Base-by-base conservation (phyloP, 371 early-diverging fungal species). In the Mortierella sp. region DNA sequence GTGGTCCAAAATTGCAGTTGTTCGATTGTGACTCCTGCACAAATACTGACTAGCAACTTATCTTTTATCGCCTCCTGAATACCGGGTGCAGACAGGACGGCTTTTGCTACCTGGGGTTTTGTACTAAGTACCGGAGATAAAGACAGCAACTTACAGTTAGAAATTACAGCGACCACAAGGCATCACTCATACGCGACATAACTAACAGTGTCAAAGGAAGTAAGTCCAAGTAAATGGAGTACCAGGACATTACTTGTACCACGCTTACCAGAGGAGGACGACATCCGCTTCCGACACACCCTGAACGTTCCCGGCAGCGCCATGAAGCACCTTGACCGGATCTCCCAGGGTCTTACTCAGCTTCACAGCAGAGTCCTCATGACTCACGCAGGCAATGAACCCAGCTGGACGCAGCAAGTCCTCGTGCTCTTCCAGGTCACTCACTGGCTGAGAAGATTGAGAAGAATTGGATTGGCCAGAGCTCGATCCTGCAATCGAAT, bases 21-120 rank as follows among this genome's bases (percentile, higher is more conserved):
- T 9, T 70, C 72, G 54, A 85, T 87, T 20, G 86, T 80, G 24
- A 88, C 85, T 14, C 88, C 88, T 22, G 87, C 87, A 51, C 85
- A 85, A 51, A 88, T 85, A 37, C 85, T 85, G 76, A 88, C 76
- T 40, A 88, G 52, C 5, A 84, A 65, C 64, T 88, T 87, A 58
- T 77, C 72, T 22, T 67, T 68, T 39, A 88, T 61, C 6, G 85
- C 85, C 51, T 79, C 84, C 22, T 67, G 45, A 63, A 87, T 85
- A 0, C 84, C 86, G 11, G 81, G 79, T 0, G 79, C 80, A 24
- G 75, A 72, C 18, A 86, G 75, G 18, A 88, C 84, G 1, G 77
- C 75, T 62, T 86, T 83, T 62, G 86, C 87, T 20, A 81, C 79
- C 59, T 87, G 87, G 14, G 88, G 88, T 60, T 88, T 87, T 62